Conservation (phyloP, 2,329 filamentous ascomycete genomes). For the Zasmidium angulare region DNA sequence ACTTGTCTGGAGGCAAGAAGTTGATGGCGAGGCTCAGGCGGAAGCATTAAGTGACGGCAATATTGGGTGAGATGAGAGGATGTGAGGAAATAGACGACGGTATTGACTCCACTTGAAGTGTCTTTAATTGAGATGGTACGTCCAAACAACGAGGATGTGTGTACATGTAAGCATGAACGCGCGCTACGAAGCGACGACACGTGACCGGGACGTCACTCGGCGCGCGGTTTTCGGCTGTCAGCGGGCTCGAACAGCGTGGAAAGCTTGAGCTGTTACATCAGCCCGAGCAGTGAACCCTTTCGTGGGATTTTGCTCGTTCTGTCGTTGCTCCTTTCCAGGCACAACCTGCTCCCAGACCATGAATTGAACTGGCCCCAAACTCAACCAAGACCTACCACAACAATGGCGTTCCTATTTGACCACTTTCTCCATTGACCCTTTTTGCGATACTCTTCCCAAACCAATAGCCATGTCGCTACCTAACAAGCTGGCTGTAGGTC, state of each 20-base stretch:
- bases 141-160: neutral
- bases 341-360: neutral
- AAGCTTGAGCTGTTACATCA: too few relatives aligned
- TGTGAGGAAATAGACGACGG: too few relatives aligned
- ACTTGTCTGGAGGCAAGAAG: slow-evolving; percentile 45
- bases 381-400: neutral
- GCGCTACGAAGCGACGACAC: neutral
- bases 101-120: too few relatives aligned
- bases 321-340: neutral
- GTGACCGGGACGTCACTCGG: too few relatives aligned
- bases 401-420: slow-evolving; percentile 7
- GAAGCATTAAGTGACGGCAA: neutral
- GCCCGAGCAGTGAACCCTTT: too few relatives aligned
- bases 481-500: slow-evolving; percentile 30
- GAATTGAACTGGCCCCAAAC: neutral
- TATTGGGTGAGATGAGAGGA: too few relatives aligned
- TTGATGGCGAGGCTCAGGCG: neutral
- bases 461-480: slow-evolving; percentile 26
- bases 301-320: too few relatives aligned
- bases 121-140: neutral
- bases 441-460: slow-evolving; percentile 4
- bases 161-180: neutral
- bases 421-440: slow-evolving; percentile 11
- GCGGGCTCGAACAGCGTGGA: too few relatives aligned
- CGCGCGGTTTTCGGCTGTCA: neutral